phyloP scores from a whole-genome alignment of 129 eudicot species.

The Smallanthus sonchifolius region DNA sequence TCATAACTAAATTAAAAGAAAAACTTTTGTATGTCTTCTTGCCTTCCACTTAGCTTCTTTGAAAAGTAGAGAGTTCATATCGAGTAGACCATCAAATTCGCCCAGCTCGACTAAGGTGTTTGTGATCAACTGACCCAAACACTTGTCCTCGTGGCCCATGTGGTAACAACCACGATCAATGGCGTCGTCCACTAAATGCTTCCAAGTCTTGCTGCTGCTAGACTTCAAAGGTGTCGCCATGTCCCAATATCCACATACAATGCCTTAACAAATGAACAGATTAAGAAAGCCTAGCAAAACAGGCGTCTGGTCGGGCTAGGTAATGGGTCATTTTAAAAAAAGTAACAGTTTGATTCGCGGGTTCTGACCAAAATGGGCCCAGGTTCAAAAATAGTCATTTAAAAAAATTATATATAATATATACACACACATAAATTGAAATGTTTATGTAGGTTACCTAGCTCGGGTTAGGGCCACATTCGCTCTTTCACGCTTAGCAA shows the following conservation, averaged over 20 bases:
- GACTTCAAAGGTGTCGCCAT: constrained; percentile 44
- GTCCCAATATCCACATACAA: constrained; percentile 70
- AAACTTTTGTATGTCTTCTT: not conserved
- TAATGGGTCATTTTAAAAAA: not conserved
- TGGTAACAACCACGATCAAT: constrained; percentile 34
- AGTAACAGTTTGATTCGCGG: too few relatives aligned
- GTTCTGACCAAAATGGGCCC: too few relatives aligned
- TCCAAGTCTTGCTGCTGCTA: constrained; percentile 50
- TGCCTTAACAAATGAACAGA: constrained; percentile 27
- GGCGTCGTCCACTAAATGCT: constrained; percentile 34
- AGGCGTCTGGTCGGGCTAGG: too few relatives aligned
- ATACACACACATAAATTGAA: not conserved
- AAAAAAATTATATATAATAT: too few relatives aligned
- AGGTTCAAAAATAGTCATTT: too few relatives aligned
- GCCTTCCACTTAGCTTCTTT: constrained; percentile 46
- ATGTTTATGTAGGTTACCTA: constrained; percentile 37
- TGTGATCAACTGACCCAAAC: constrained; percentile 23
- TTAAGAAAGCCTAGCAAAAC: not conserved
- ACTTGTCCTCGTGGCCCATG: constrained; percentile 38
- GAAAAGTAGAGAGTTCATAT: constrained; percentile 21
- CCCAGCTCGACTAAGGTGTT: constrained; percentile 21
- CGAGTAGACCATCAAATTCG: constrained; percentile 18
- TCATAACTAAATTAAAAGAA: not conserved
- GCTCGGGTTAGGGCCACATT: constrained; percentile 90
- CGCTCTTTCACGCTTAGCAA: constrained; percentile 44